A percentile compares a stretch with the other conserved stretches of the same genome.
Evolutionary conservation across 176 grass and related monocot species (phyloP).

Genomic region (Olyra latifolia): DNA sequence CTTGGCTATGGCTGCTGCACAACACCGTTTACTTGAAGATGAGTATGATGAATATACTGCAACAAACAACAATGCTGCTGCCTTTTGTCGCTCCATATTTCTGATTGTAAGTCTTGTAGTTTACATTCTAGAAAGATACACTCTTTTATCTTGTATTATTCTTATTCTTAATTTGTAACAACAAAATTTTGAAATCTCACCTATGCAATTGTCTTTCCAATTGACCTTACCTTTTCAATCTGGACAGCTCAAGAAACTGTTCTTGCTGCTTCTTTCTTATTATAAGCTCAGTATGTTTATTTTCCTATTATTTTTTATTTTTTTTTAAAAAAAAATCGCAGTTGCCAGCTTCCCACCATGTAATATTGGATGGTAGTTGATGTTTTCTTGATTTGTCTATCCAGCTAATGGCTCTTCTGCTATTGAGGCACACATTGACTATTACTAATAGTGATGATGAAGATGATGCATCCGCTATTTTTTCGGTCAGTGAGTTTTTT

Average conservation of each 20-base stretch:
- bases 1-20: conserved; percentile 75
- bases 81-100: conserved; percentile 87
- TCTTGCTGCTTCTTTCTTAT: conserved; percentile 13
- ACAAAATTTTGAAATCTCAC: not conserved
- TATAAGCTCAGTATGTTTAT: conserved; percentile 1
- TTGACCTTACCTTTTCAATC: conserved; percentile 12
- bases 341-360: not conserved
- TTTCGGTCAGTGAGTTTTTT: conserved; percentile 59
- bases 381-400: conserved; percentile 18
- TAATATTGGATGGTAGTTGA: not conserved
- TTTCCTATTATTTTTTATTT: not conserved
- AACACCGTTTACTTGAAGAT: conserved; percentile 66
- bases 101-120: conserved; percentile 62
- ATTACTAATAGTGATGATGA: conserved; percentile 75
- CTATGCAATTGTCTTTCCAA: not conserved
- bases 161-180: not conserved
- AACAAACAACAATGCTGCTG: conserved; percentile 75
- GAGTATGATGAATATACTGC: conserved; percentile 83
- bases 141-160: conserved; percentile 11
- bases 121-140: not conserved
- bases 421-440: conserved; percentile 86
- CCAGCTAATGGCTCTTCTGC: conserved; percentile 95
- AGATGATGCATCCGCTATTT: conserved; percentile 73
- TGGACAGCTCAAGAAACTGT: not conserved
- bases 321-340: not conserved